Base-by-base conservation (phyloP, 805 yeast genomes). In the Suhomyces sp. region DNA sequence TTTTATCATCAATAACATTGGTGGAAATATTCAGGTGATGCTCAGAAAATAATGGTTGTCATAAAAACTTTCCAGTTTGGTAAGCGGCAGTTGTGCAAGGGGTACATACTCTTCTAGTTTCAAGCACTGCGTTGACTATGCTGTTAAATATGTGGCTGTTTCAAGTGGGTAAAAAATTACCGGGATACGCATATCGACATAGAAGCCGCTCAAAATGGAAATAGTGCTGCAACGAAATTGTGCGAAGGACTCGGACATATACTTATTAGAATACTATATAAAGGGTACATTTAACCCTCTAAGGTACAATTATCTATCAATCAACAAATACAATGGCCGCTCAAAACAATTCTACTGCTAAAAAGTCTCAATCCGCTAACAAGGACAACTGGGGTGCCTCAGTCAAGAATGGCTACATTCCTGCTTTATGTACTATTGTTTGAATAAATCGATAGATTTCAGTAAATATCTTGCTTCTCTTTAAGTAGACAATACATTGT, bases 321-420 rank as follows among this genome's bases (percentile, higher is more conserved):
- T 15, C 40, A 35, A 15, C 19, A 40, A n/a, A 6, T 41, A 22
- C 20, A 35, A 44, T 29, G 47, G 47, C 47, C 37, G 47, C 47
- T 29, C 47, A 44, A 44, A 22, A 22, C 31, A 44, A 39, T 44
- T 15, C 35, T 22, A 2, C 49, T 22, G 31, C 49, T 25, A 25
- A 15, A 25, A 46, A 46, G 44, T 9, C 49, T 22, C 43, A 46
- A 24, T 37, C 49, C 15, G 49, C 49, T 6, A 24, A 46, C 49
- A 46, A 29, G 24, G 49, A 46, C 49, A 46, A 46, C 49, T 37
- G 35, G 22, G 49, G 49, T 10, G 21, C 13, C 21, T 13, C 4
- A 15, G 27, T 25, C 17, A 37, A 15, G 21, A n/a, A 39, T n/a
- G 49, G 49, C 8, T 9, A 17, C 29, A 24, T 46, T 35, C 49